phyloP scores from a whole-genome alignment of 176 grass and related monocot species.

The Rhynchospora pubera region DNA sequence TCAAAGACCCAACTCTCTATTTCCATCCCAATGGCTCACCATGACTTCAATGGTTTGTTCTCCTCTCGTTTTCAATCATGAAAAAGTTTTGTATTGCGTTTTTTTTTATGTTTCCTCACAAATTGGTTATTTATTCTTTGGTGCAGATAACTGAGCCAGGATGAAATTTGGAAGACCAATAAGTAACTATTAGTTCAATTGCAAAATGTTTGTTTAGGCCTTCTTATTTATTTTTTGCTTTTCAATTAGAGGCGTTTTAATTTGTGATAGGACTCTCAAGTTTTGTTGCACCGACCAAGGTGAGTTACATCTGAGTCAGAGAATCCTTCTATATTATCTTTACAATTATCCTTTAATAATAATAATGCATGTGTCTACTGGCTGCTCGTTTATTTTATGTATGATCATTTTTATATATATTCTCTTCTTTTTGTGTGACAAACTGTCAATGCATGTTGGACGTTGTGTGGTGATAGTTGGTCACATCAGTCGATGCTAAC shows the following conservation, averaged over 20 bases:
- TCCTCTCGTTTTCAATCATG: background rate
- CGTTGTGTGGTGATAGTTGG: slow-evolving; percentile 10
- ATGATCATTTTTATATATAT: background rate
- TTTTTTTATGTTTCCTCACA: background rate
- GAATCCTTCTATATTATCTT: slow-evolving; percentile 21
- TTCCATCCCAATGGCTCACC: slow-evolving; percentile 30
- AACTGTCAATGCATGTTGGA: background rate
- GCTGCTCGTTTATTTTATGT: background rate
- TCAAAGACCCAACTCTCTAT: slow-evolving; percentile 43
- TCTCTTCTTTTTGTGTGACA: background rate
- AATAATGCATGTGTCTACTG: slow-evolving; percentile 2
- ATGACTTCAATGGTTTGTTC: slow-evolving; percentile 35
- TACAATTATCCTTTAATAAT: slow-evolving; percentile 9
- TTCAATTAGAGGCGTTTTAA: slow-evolving; percentile 11
- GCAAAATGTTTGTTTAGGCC: slow-evolving; percentile 4
- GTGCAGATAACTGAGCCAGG: slow-evolving; percentile 10
- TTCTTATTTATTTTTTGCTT: background rate
- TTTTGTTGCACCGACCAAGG: slow-evolving; percentile 23
- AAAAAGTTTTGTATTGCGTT: background rate
- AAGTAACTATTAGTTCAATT: background rate
- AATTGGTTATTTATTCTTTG: background rate
- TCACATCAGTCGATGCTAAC: slow-evolving; percentile 28
- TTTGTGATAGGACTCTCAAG: slow-evolving; percentile 1
- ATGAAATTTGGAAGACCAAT: background rate
- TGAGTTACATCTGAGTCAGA: background rate